Base-by-base conservation (phyloP, 768 basidiomycete species). In the Phanerodontia chrysosporium region DNA sequence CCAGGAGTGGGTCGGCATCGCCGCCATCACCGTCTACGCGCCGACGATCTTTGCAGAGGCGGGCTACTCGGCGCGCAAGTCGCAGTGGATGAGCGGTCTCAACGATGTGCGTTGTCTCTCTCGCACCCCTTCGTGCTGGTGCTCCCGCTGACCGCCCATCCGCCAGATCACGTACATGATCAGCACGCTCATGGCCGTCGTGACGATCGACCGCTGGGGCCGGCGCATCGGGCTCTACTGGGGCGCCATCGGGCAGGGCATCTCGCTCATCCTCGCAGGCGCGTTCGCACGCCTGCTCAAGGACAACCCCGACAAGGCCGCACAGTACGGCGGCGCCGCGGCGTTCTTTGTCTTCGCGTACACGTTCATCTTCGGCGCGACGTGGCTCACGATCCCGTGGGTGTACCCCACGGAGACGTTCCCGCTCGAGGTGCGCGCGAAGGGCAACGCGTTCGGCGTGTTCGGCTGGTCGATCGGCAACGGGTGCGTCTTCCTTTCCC, bases 1-100 rank as follows among this genome's bases (percentile, higher is more conserved):
- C 7, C 77, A 78, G 61, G 77, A 77, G 74, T 78, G 77, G 77
- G 73, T 76, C 18, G 77, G 77, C 12, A 77, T 78, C 35, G 76
- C 77, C 30, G 76, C 77, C 5, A 76, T 78, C 54, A 78, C 77
- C 5, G 77, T 78, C 1, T 78, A 78, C 49, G 76, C 76, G 6
- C 76, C 77, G 1, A 77, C 75, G 9, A 77, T 78, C 58, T 78
- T 78, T 62, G 72, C 76, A 8, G 70, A 71, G 60, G 76, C 77
- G 22, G 77, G 77, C 14, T 78, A 78, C 57, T 71, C 68, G 36
- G 65, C 77, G 18, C 67, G 76, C 53, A 78, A 78, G 61, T 67
- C 75, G 0, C 75, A 78, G 49, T 77, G 77, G 76, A 67, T 78
- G 16, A 76, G 76, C 13, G 77, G 77, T 3, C 63, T 78, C n/a